Conservation (phyloP, 2,329 filamentous ascomycete species). For the Xylaria sp. region DNA sequence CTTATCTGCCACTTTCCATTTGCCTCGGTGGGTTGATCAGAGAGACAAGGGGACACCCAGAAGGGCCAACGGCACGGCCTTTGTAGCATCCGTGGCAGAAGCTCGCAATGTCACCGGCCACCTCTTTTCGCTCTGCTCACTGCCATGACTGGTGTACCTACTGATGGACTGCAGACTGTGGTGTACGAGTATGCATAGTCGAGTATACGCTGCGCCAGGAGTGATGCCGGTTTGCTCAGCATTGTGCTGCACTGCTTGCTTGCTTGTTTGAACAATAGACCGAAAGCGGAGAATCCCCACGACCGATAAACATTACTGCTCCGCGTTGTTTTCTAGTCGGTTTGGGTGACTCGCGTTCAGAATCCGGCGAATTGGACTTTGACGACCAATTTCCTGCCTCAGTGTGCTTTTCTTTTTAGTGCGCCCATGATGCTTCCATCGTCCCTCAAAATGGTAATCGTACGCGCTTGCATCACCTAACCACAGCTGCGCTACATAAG, state of each 20-base stretch:
- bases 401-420: slow-evolving; percentile 2
- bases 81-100: background rate
- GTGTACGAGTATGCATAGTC: background rate
- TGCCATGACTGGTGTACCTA: too few species aligned
- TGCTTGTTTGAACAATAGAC: slow-evolving; percentile 25
- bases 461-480: background rate
- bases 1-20: slow-evolving; percentile 5
- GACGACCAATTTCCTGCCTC: background rate
- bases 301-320: slow-evolving; percentile 10
- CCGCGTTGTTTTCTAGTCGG: slow-evolving; percentile 19
- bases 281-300: slow-evolving; percentile 26
- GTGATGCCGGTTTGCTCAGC: background rate
- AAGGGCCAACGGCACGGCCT: background rate
- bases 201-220: background rate
- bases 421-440: slow-evolving; percentile 12
- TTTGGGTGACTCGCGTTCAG: slow-evolving; percentile 21
- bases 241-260: background rate
- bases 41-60: slow-evolving; percentile 29
- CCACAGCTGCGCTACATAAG: background rate
- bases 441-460: background rate
- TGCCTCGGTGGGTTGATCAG: slow-evolving; percentile 21
- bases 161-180: too few species aligned
- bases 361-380: slow-evolving; percentile 15
- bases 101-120: slow-evolving; percentile 8
- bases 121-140: background rate